Conservation (phyloP, 768 basidiomycete species). For the Solioccasus polychromus region DNA sequence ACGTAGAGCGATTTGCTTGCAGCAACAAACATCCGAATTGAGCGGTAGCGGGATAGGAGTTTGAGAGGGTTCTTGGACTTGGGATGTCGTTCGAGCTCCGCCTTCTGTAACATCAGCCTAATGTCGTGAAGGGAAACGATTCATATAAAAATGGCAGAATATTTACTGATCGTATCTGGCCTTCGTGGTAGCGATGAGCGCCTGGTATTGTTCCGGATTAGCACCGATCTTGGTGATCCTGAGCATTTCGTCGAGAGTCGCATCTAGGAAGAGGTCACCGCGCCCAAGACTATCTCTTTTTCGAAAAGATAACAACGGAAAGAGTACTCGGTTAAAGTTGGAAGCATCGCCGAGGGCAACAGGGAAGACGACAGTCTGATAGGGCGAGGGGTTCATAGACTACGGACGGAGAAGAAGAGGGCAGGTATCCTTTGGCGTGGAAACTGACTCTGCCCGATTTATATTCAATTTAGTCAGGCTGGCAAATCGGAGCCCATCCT, state of each 20-base stretch:
- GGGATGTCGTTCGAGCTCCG: neutral
- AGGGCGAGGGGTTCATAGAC: neutral
- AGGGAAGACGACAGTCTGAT: conserved; percentile 3
- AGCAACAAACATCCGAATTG: conserved; percentile 1
- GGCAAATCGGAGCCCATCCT: neutral
- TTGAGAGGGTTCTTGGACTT: conserved; percentile 9
- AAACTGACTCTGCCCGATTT: neutral
- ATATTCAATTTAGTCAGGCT: neutral
- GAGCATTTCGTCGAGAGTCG: conserved; percentile 8
- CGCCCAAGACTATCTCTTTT: neutral
- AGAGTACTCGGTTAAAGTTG: conserved; percentile 2
- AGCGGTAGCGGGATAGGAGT: neutral
- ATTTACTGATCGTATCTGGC: conserved; percentile 5
- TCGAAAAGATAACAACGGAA: conserved; percentile 2
- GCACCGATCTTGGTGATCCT: neutral
- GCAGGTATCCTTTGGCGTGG: neutral
- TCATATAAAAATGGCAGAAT: neutral
- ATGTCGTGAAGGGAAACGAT: neutral
- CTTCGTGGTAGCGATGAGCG: neutral
- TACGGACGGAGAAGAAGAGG: neutral
- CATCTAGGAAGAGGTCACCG: conserved; percentile 6
- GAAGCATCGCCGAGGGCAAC: conserved; percentile 5
- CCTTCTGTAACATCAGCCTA: neutral
- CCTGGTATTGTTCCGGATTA: neutral
- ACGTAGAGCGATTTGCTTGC: conserved; percentile 1